These are phyloP conservation scores for Hymenoscyphus occultus DNA, from an alignment of 2,329 filamentous ascomycete genomes.

Conservation along the genomic window DNA sequence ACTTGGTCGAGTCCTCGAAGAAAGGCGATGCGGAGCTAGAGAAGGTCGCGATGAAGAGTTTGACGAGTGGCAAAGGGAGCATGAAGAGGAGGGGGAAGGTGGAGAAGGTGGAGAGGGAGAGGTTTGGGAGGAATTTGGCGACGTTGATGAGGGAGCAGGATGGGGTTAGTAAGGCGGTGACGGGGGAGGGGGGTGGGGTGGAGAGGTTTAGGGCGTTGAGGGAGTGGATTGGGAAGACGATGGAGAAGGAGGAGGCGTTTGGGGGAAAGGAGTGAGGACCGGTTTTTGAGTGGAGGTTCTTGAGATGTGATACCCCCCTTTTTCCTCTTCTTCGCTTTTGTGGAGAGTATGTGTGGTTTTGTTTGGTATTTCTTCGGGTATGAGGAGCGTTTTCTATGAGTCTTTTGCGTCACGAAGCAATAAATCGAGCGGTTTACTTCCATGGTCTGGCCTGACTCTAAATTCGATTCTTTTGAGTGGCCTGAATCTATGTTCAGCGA, in stretches of 20 bases:
- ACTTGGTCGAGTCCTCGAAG: conserved; percentile 41
- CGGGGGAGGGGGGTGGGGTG: conserved; percentile 41
- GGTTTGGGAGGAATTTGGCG: conserved; percentile 82
- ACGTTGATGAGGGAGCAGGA: conserved; percentile 46
- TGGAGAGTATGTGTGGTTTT: background rate
- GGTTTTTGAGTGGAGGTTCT: background rate
- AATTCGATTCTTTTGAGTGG: no score
- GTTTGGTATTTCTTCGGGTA: background rate
- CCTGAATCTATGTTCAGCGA: no score
- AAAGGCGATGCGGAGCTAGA: conserved; percentile 48
- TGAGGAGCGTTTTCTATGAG: no score
- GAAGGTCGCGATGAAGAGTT: conserved; percentile 69
- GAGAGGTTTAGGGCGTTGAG: conserved; percentile 78
- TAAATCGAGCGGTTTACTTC: no score
- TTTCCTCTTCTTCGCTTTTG: background rate
- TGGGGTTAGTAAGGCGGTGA: conserved; percentile 10
- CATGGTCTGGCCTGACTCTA: no score
- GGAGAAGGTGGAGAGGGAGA: conserved; percentile 74
- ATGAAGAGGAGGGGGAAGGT: conserved; percentile 80
- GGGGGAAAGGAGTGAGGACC: conserved; percentile 22
- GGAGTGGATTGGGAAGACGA: conserved; percentile 78
- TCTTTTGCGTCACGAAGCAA: no score
- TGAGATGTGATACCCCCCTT: conserved; percentile 4
- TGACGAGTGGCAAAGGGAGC: conserved; percentile 73
- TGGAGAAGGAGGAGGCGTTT: conserved; percentile 86